phyloP scores from a whole-genome alignment of 2,329 filamentous ascomycete species.

The Botrytis pseudocinerea region DNA sequence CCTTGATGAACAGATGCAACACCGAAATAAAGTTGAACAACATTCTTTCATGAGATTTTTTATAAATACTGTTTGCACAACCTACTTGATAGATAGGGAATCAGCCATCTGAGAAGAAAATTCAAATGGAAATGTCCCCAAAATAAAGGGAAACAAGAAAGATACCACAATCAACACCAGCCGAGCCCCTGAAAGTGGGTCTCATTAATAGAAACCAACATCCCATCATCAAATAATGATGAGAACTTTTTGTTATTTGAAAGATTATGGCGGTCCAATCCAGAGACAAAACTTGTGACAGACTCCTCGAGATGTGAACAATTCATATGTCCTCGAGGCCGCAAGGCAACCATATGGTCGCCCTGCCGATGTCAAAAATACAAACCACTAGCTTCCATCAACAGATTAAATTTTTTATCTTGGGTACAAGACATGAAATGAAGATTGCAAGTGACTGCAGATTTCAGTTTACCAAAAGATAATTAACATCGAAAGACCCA shows the following conservation, averaged over 20 bases:
- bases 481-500: not conserved
- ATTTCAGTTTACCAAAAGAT: not conserved
- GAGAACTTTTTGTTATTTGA: rapidly evolving
- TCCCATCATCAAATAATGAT: rapidly evolving
- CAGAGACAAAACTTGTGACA: not conserved
- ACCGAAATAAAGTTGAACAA: not conserved
- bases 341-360: not conserved
- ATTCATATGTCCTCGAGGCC: not conserved
- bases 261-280: not conserved
- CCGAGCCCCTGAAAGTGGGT: not conserved
- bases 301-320: not conserved
- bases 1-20: not conserved
- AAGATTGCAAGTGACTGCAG: not conserved
- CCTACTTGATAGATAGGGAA: not conserved
- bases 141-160: not conserved
- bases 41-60: no score
- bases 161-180: not conserved
- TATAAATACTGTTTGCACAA: not conserved
- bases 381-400: not conserved
- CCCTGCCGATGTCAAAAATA: not conserved
- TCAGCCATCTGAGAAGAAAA: not conserved
- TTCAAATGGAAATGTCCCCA: not conserved
- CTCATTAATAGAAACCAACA: not conserved
- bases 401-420: not conserved
- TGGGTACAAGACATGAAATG: not conserved